A percentile compares a stretch with the other conserved stretches of the same genome.
Evolutionary conservation across 2,329 filamentous ascomycete genomes (phyloP).

Genomic region (Fusarium cicatricum): DNA sequence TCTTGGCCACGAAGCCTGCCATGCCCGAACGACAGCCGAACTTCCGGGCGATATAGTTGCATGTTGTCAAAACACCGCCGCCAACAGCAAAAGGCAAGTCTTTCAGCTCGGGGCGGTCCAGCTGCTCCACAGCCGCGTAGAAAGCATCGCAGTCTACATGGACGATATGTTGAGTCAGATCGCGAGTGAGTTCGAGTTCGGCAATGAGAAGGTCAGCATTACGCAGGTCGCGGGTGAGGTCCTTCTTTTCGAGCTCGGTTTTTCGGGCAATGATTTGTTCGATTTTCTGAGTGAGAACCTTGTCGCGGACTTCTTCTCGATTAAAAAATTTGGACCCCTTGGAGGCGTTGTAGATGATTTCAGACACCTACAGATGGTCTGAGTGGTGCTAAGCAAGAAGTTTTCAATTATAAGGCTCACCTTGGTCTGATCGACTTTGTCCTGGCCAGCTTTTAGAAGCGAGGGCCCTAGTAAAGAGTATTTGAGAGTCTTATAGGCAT

Average conservation of each 20-base stretch:
- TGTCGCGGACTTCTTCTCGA: conserved; percentile 85
- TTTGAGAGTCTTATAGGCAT: conserved; percentile 69
- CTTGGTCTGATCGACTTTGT: conserved; percentile 90
- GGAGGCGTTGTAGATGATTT: conserved; percentile 96
- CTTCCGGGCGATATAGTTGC: conserved; percentile 88
- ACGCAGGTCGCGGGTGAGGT: conserved; percentile 76
- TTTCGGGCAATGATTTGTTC: conserved; percentile 80
- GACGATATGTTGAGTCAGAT: conserved; percentile 84
- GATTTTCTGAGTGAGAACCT: conserved; percentile 85
- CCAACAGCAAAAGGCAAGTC: conserved; percentile 92
- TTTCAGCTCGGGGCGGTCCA: conserved; percentile 84
- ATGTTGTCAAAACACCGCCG: conserved; percentile 68
- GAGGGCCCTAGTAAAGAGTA: conserved; percentile 91
- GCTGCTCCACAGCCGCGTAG: conserved; percentile 91
- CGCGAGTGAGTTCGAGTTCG: conserved; percentile 79
- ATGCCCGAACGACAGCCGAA: conserved; percentile 94
- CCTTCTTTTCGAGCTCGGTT: conserved; percentile 74
- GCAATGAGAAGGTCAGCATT: conserved; percentile 83
- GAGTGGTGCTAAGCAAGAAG: background rate
- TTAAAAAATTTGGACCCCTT: conserved; percentile 97
- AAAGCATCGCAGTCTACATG: conserved; percentile 98
- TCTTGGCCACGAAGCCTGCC: conserved; percentile 95
- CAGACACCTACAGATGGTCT: conserved; percentile 71
- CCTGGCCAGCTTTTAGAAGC: conserved; percentile 91
- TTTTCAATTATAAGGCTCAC: conserved; percentile 48